Evolutionary conservation across 176 grass and related monocot species (phyloP).

Genomic region (Areca catechu): DNA sequence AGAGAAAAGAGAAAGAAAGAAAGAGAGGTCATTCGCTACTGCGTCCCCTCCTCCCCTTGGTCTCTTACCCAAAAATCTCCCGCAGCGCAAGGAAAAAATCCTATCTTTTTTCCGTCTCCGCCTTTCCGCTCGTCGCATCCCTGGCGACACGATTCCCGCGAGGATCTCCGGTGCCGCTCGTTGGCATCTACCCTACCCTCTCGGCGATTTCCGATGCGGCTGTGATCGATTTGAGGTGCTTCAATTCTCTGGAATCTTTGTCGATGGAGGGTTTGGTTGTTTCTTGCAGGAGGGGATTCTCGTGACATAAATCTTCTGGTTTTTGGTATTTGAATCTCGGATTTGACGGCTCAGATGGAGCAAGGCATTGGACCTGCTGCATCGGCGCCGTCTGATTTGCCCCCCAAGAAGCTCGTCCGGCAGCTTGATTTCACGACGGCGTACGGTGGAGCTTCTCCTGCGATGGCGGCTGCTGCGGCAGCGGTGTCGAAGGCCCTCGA

Average conservation of each 20-base stretch:
- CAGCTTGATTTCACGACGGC: constrained; percentile 86
- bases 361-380: constrained; percentile 36
- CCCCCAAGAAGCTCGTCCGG: constrained; percentile 64
- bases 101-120: constrained; percentile 22
- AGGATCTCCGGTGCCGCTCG: constrained; percentile 18
- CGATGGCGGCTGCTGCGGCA: constrained; percentile 36
- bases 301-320: background rate
- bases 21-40: constrained; percentile 31
- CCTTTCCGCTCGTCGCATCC: constrained; percentile 22
- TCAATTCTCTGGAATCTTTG: too few relatives aligned
- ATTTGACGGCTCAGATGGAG: constrained; percentile 40
- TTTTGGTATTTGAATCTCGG: background rate
- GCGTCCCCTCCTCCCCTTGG: constrained; percentile 16
- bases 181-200: background rate
- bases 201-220: background rate
- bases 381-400: constrained; percentile 29
- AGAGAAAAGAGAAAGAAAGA: constrained; percentile 45
- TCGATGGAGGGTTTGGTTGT: background rate
- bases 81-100: constrained; percentile 6
- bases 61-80: constrained; percentile 28
- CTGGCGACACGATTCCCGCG: constrained; percentile 9
- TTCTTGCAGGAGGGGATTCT: background rate
- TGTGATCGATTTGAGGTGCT: constrained; percentile 25
- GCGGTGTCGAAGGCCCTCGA: constrained; percentile 44
- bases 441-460: constrained; percentile 15